Evolutionary conservation across 2,329 filamentous ascomycete species (phyloP).

Genomic region (Fusarium protoensiforme): DNA sequence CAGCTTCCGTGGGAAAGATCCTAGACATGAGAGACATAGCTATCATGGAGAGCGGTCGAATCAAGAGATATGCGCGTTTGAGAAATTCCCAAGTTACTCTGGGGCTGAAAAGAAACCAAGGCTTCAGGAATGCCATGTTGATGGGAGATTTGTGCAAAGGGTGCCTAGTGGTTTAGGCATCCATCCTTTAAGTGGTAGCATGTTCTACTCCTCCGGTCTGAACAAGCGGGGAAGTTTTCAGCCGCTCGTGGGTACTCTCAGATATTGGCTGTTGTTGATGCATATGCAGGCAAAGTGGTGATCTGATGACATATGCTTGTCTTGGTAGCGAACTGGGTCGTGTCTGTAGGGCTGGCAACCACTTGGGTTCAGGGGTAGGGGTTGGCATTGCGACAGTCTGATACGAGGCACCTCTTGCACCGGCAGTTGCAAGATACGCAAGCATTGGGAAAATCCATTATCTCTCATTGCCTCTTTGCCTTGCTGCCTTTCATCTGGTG

Average conservation of each 20-base stretch:
- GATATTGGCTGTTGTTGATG: background rate
- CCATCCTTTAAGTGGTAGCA: background rate
- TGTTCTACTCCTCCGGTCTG: background rate
- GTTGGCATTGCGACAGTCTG: background rate
- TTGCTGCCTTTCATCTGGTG: background rate
- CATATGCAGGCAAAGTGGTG: slow-evolving; percentile 12
- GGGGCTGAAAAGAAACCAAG: background rate
- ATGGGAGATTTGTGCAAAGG: background rate
- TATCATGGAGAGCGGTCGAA: background rate
- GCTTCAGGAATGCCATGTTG: background rate
- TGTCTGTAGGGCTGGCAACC: background rate
- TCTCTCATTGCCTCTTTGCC: background rate
- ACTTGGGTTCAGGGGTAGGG: background rate
- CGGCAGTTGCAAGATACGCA: background rate
- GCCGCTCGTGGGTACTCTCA: background rate
- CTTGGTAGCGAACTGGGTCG: background rate
- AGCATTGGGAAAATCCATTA: background rate
- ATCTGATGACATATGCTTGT: background rate
- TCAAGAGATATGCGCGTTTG: background rate
- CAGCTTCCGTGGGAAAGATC: background rate
- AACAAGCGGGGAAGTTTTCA: background rate
- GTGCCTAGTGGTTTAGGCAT: background rate
- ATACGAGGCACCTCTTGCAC: background rate
- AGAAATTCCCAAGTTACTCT: background rate
- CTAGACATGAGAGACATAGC: background rate